Conservation (phyloP, 768 basidiomycete species). For the Jaapia argillacea region DNA sequence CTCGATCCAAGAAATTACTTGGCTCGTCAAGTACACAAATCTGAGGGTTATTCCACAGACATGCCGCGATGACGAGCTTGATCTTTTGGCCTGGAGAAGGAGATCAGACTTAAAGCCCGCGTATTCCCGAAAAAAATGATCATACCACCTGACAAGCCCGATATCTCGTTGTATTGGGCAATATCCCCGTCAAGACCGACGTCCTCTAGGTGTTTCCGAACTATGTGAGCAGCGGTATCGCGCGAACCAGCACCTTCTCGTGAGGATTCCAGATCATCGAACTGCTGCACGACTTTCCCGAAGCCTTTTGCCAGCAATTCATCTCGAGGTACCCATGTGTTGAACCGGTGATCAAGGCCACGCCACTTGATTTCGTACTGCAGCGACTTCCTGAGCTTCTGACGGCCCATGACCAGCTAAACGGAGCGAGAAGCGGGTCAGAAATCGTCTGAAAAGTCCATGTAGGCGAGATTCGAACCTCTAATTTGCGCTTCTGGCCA, state of each 20-base stretch:
- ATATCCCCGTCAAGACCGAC: slow-evolving; percentile 97
- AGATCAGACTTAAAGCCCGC: slow-evolving; percentile 6
- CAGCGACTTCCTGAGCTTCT: slow-evolving; percentile 93
- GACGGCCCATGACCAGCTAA: slow-evolving; percentile 83
- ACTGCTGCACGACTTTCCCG: slow-evolving; percentile 83
- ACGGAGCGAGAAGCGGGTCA: slow-evolving; percentile 1
- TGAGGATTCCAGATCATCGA: slow-evolving; percentile 94
- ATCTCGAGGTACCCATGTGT: slow-evolving; percentile 89
- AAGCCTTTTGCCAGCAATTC: slow-evolving; percentile 81
- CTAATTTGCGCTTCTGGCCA: slow-evolving; percentile 84
- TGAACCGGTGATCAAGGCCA: slow-evolving; percentile 75
- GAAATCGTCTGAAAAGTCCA: neutral
- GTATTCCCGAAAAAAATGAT: slow-evolving; percentile 3
- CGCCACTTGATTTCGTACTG: slow-evolving; percentile 91
- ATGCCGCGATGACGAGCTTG: slow-evolving; percentile 90
- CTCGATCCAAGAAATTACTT: slow-evolving; percentile 95
- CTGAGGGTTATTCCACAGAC: slow-evolving; percentile 95
- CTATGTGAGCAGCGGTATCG: slow-evolving; percentile 71
- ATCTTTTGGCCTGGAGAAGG: slow-evolving; percentile 78
- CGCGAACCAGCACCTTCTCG: slow-evolving; percentile 90
- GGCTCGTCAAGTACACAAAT: slow-evolving; percentile 83
- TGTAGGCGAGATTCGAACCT: slow-evolving; percentile 38
- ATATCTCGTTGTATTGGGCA: slow-evolving; percentile 96
- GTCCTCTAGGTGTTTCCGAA: slow-evolving; percentile 89
- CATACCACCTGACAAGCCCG: slow-evolving; percentile 84